Evolutionary conservation across 2,329 filamentous ascomycete genomes (phyloP).

Genomic region (Epichloe amarillans): DNA sequence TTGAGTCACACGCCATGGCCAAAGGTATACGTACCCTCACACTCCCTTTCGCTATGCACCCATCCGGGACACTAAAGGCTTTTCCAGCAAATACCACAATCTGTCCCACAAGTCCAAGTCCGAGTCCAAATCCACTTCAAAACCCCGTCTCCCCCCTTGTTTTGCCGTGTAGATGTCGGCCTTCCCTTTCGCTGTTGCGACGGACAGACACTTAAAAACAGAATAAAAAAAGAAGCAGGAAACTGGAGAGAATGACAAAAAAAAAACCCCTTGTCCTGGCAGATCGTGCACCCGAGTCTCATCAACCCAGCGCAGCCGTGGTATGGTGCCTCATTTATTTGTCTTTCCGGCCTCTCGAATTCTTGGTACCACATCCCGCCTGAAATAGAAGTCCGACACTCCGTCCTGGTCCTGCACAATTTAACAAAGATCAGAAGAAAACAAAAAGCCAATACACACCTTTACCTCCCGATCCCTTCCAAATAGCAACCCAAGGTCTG

Average conservation of each 20-base stretch:
- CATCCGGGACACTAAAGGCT: slow-evolving; percentile 24
- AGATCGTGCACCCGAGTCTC: slow-evolving; percentile 18
- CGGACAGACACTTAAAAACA: not conserved
- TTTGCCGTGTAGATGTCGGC: slow-evolving; percentile 5
- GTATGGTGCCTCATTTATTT: slow-evolving; percentile 26
- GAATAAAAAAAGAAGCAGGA: not conserved
- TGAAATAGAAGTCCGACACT: slow-evolving; percentile 26
- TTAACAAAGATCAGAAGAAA: slow-evolving; percentile 10
- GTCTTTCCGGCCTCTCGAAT: slow-evolving; percentile 24
- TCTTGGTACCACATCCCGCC: slow-evolving; percentile 19
- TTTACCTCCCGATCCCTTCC: slow-evolving; percentile 20
- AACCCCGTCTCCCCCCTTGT: not conserved
- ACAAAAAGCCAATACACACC: slow-evolving; percentile 23
- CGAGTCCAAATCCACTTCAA: slow-evolving; percentile 8
- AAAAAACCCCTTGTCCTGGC: slow-evolving; percentile 13
- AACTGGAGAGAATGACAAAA: not conserved
- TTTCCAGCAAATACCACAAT: slow-evolving; percentile 27
- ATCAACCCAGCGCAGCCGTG: slow-evolving; percentile 23
- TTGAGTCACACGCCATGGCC: slow-evolving; percentile 23
- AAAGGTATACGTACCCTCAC: slow-evolving; percentile 23
- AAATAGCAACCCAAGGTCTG: slow-evolving; percentile 28
- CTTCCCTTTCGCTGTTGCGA: slow-evolving; percentile 20
- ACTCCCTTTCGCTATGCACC: slow-evolving; percentile 33
- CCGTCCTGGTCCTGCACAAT: slow-evolving; percentile 18
- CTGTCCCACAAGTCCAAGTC: slow-evolving; percentile 8